Evolutionary conservation across 306 rosid genomes (phyloP).

Genomic region (Citrullus amarus): DNA sequence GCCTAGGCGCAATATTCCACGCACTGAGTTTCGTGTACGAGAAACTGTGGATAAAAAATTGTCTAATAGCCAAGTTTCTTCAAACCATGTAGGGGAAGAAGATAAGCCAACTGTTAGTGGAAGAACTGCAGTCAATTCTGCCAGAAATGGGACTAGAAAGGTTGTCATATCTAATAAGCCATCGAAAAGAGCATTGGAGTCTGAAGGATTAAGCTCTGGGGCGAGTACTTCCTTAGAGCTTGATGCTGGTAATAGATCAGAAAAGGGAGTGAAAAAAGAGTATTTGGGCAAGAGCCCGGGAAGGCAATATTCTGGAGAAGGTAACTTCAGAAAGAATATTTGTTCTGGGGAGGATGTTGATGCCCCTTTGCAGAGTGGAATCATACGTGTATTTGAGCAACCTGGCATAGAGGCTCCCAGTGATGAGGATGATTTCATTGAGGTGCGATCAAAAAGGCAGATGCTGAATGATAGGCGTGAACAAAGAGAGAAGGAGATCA

Average conservation of each 20-base stretch:
- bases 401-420: constrained; percentile 98
- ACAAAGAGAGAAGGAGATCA: constrained; percentile 77
- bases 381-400: constrained; percentile 85
- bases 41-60: constrained; percentile 50
- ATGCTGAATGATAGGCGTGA: constrained; percentile 93
- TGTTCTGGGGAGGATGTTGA: constrained; percentile 71
- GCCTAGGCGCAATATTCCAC: constrained; percentile 55
- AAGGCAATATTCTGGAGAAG: constrained; percentile 45
- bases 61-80: constrained; percentile 27
- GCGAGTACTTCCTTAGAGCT: constrained; percentile 24
- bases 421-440: constrained; percentile 93
- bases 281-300: constrained; percentile 28
- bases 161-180: constrained; percentile 22
- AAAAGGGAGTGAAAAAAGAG: constrained; percentile 45
- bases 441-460: constrained; percentile 94
- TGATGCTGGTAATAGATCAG: constrained; percentile 40
- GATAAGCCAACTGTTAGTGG: constrained; percentile 35
- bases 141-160: constrained; percentile 51
- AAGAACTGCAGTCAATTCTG: constrained; percentile 27
- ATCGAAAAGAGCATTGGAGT: constrained; percentile 35
- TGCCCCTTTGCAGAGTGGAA: constrained; percentile 83
- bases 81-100: constrained; percentile 35
- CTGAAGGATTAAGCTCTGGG: constrained; percentile 21
- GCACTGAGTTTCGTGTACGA: constrained; percentile 79
- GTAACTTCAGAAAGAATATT: constrained; percentile 57